phyloP scores from a whole-genome alignment of 768 basidiomycete genomes.

The Calocybe cyanea region DNA sequence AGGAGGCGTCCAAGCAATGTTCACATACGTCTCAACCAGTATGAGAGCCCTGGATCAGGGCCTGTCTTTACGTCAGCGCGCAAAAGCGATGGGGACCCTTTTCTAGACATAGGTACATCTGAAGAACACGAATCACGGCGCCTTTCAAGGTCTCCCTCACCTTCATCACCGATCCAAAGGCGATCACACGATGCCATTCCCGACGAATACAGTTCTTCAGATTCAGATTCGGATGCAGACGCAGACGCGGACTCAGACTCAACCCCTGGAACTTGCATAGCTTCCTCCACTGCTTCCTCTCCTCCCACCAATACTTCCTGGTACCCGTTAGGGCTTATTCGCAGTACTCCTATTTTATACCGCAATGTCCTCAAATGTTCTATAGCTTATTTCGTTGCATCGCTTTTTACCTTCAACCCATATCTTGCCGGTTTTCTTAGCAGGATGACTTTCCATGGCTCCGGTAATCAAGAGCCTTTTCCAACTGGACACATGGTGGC shows the following conservation, averaged over 20 bases:
- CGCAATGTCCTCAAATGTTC: conserved; percentile 88
- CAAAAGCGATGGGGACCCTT: conserved; percentile 11
- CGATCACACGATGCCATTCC: conserved; percentile 2
- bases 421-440: conserved; percentile 67
- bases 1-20: conserved; percentile 6
- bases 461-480: conserved; percentile 52
- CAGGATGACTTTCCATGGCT: conserved; percentile 50
- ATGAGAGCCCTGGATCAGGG: not conserved
- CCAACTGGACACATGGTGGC: conserved; percentile 90
- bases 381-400: conserved; percentile 85
- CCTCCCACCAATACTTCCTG: conserved; percentile 9
- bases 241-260: conserved; percentile 3
- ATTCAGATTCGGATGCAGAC: conserved; percentile 13
- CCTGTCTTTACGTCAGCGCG: conserved; percentile 1
- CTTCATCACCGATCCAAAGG: not conserved
- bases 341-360: conserved; percentile 45
- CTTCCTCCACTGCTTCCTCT: conserved; percentile 3
- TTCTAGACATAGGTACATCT: conserved; percentile 8
- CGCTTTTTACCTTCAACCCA: conserved; percentile 89
- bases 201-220: conserved; percentile 21
- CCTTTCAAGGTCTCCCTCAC: not conserved
- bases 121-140: conserved; percentile 4
- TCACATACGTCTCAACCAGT: not conserved
- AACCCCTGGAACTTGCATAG: not conserved
- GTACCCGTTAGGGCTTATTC: conserved; percentile 22